Conservation (phyloP, 495 filamentous ascomycete species). For the Gamarada debralockiae region DNA sequence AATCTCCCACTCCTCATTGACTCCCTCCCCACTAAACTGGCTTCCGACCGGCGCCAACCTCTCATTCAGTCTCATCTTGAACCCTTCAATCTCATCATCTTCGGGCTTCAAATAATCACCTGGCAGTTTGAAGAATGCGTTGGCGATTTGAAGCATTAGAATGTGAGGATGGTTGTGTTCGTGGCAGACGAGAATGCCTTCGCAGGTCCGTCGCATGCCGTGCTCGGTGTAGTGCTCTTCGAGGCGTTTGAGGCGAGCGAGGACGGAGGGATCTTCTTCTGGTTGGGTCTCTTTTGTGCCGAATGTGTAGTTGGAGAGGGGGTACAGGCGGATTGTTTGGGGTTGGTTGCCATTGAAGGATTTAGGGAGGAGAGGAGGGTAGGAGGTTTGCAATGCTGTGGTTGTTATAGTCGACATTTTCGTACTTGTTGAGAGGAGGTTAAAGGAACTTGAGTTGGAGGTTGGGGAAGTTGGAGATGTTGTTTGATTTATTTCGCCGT, state of each 20-base stretch:
- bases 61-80: constrained; percentile 89
- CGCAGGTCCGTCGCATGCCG: constrained; percentile 95
- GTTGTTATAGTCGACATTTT: constrained; percentile 74
- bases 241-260: constrained; percentile 85
- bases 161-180: constrained; percentile 99
- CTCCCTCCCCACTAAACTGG: constrained; percentile 81
- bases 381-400: constrained; percentile 65
- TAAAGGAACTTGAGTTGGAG: background rate
- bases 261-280: constrained; percentile 93
- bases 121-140: constrained; percentile 98
- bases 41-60: constrained; percentile 86
- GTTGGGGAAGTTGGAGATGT: constrained; percentile 3
- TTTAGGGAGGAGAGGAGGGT: constrained; percentile 74
- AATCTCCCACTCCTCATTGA: constrained; percentile 88
- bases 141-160: constrained; percentile 97
- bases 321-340: constrained; percentile 86
- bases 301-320: constrained; percentile 97
- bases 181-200: constrained; percentile 94
- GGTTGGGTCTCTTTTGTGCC: constrained; percentile 97
- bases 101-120: constrained; percentile 91
- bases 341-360: constrained; percentile 88
- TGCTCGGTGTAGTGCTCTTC: constrained; percentile 90
- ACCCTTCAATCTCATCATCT: constrained; percentile 88
- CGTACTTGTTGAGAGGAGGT: constrained; percentile 10
- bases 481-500: background rate